Conservation (phyloP, 1,284 basidiomycete species). For the Apiotrichum laibachii region DNA sequence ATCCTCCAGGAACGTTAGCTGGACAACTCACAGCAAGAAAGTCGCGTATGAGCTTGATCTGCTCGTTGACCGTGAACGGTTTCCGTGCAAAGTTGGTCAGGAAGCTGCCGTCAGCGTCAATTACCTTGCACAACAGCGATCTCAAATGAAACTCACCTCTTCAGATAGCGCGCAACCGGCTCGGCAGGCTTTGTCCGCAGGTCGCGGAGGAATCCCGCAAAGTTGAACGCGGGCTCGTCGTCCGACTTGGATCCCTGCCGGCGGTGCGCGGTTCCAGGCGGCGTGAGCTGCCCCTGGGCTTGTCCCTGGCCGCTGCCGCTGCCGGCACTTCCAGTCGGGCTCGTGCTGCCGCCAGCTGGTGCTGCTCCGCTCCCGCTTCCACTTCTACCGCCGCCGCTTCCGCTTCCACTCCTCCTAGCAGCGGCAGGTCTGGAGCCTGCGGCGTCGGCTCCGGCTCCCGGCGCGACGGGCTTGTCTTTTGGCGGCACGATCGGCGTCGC, state of each 20-base stretch:
- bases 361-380: no score
- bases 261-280: neutral
- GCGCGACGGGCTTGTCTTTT: neutral
- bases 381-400: no score
- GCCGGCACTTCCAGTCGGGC: no score
- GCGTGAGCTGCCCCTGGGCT: neutral
- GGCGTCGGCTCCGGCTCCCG: no score
- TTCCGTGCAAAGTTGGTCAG: slow-evolving; percentile 86
- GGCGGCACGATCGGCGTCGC: slow-evolving; percentile 23
- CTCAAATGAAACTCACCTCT: slow-evolving; percentile 61
- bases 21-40: slow-evolving; percentile 68
- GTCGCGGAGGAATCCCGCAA: slow-evolving; percentile 73
- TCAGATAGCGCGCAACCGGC: slow-evolving; percentile 82
- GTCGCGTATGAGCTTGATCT: slow-evolving; percentile 89
- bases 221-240: slow-evolving; percentile 47
- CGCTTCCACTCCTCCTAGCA: no score
- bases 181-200: slow-evolving; percentile 81
- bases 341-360: no score
- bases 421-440: no score
- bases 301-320: no score
- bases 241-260: neutral
- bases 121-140: slow-evolving; percentile 23
- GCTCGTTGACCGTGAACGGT: slow-evolving; percentile 82
- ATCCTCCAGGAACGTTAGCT: slow-evolving; percentile 10
- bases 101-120: slow-evolving; percentile 59